A percentile compares a stretch with the other conserved stretches of the same genome.
These are phyloP conservation scores for Penicillium manginii DNA, from an alignment of 495 filamentous ascomycete species.

Conservation along the genomic window DNA sequence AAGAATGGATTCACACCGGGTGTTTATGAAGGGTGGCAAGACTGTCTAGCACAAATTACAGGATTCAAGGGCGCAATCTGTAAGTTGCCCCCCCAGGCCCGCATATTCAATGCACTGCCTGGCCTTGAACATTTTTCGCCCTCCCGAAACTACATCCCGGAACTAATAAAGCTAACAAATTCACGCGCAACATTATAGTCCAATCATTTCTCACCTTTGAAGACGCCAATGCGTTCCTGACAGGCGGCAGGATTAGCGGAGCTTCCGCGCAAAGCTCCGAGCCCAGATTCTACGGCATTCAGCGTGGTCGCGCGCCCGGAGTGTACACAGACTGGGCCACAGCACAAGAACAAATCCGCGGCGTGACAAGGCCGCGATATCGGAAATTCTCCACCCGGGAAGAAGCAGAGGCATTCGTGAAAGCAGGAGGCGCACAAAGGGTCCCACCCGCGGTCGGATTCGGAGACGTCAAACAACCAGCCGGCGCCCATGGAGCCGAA, in stretches of 20 bases:
- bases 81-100: slow-evolving; percentile 46
- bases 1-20: slow-evolving; percentile 76
- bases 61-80: slow-evolving; percentile 86
- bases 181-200: slow-evolving; percentile 50
- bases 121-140: too few species aligned
- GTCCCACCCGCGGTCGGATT: slow-evolving; percentile 29
- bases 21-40: slow-evolving; percentile 82
- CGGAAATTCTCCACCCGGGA: slow-evolving; percentile 75
- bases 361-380: slow-evolving; percentile 77
- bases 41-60: slow-evolving; percentile 79
- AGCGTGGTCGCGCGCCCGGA: slow-evolving; percentile 76
- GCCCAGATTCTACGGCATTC: slow-evolving; percentile 80
- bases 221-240: slow-evolving; percentile 79
- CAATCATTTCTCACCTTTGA: slow-evolving; percentile 79
- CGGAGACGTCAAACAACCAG: slow-evolving; percentile 22
- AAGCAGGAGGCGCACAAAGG: slow-evolving; percentile 41
- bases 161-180: slow-evolving; percentile 16
- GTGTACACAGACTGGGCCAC: slow-evolving; percentile 88
- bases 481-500: slow-evolving; percentile 36
- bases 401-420: slow-evolving; percentile 79
- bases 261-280: slow-evolving; percentile 27
- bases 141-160: neutral
- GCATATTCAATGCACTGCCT: neutral
- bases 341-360: slow-evolving; percentile 75
- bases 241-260: slow-evolving; percentile 52